These are phyloP conservation scores for Aulographum hederae DNA, from an alignment of 2,329 filamentous ascomycete species.

Conservation along the genomic window DNA sequence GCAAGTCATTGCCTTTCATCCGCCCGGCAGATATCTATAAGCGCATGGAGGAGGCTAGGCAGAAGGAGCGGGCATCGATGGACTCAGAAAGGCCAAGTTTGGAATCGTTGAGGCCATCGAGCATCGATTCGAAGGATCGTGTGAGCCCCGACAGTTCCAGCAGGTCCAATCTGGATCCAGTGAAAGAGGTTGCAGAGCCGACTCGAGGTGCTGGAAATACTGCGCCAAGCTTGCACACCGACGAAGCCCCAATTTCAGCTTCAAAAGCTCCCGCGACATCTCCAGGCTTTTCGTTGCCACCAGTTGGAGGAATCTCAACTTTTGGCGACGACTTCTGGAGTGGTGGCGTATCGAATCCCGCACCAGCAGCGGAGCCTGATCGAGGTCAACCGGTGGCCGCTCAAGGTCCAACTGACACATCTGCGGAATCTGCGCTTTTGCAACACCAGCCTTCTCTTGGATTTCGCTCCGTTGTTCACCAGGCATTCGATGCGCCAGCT, in stretches of 20 bases:
- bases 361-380: too few species aligned
- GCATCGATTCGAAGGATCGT: slow-evolving; percentile 9
- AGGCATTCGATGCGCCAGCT: slow-evolving; percentile 43
- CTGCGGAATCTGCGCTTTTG: slow-evolving; percentile 11
- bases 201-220: slow-evolving; percentile 35
- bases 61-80: slow-evolving; percentile 35
- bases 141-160: neutral
- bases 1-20: slow-evolving; percentile 44
- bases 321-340: slow-evolving; percentile 19
- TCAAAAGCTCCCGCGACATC: slow-evolving; percentile 1
- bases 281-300: slow-evolving; percentile 18
- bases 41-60: slow-evolving; percentile 47
- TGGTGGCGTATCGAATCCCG: too few species aligned
- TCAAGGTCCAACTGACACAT: too few species aligned
- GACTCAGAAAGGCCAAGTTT: slow-evolving; percentile 39
- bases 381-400: too few species aligned
- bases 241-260: slow-evolving; percentile 1
- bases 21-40: slow-evolving; percentile 64
- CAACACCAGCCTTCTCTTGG: slow-evolving; percentile 34
- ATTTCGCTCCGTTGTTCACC: slow-evolving; percentile 42
- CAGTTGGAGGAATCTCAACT: slow-evolving; percentile 23
- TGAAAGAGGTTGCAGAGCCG: slow-evolving; percentile 38
- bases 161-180: slow-evolving; percentile 2
- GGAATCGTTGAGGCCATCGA: slow-evolving; percentile 21
- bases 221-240: slow-evolving; percentile 6